A percentile compares a stretch with the other conserved stretches of the same genome.
These are phyloP conservation scores for Psophocarpus tetragonolobus DNA, from an alignment of 306 rosid species.

Conservation along the genomic window DNA sequence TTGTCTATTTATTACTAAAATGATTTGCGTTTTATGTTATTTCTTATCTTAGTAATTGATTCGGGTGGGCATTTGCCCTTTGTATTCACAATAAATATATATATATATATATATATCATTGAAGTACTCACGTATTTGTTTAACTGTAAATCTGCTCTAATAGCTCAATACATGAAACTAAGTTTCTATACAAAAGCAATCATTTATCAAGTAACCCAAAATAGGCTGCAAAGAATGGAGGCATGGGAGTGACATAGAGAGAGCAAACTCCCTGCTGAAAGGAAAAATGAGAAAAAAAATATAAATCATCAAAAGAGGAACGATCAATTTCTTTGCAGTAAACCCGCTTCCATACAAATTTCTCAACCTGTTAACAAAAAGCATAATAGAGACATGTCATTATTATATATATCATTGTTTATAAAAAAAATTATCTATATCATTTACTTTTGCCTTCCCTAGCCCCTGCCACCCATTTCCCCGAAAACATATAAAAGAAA, in stretches of 20 bases:
- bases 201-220: conserved; percentile 33
- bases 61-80: no score
- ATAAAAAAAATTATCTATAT: no score
- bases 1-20: no score
- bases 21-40: no score
- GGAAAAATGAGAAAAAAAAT: conserved; percentile 15
- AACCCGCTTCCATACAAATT: conserved; percentile 7
- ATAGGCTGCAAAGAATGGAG: conserved; percentile 53
- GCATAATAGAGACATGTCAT: background rate
- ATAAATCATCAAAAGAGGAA: conserved; percentile 23
- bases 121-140: background rate
- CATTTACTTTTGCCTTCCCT: background rate
- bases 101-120: no score
- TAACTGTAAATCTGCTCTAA: conserved; percentile 12
- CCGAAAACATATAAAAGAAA: background rate
- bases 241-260: conserved; percentile 27
- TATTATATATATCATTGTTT: background rate
- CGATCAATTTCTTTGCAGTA: conserved; percentile 9
- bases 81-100: no score
- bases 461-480: background rate
- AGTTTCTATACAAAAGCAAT: conserved; percentile 33
- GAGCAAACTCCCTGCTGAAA: conserved; percentile 26
- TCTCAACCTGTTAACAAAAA: conserved; percentile 46
- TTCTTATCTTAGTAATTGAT: no score
- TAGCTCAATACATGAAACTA: conserved; percentile 14